Evolutionary conservation across 768 basidiomycete species (phyloP), one percentile per base, ranked within the genome.

Genomic region (Rhodotorula toruloides): DNA sequence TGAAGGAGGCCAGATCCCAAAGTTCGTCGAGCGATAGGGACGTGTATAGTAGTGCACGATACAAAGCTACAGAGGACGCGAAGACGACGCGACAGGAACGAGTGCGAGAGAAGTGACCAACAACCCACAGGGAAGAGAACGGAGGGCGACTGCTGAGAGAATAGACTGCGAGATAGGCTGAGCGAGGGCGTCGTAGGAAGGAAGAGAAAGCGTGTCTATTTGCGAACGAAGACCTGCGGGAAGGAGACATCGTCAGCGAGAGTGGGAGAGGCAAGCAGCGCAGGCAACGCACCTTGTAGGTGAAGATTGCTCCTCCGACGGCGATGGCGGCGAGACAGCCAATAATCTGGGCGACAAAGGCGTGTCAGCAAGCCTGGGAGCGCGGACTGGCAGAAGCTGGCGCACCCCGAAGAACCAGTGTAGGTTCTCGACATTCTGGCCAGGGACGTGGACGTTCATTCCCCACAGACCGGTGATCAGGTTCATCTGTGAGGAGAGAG

Each of bases 371-470:
- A 12, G 25, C 4, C 2, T 12, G 4, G 16, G 46, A 25, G 10
- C 3, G 16, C 25, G n/a, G 14, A 11, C n/a, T 11, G 4, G 31
- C 0, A 13, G n/a, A 11, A 21, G 8, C 29, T 19, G n/a, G 46
- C 56, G 39, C 19, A 71, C 70, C 19, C 61, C 62, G 44, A 83
- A 79, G 76, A 98, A 98, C 73, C 75, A 74, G 17, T 64, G 55
- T 4, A 74, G 61, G 54, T 63, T 65, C 32, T 72, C 65, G 16
- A 83, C 77, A 56, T 84, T 85, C 75, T 96, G 83, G 0, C 92
- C 92, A 0, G 96, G 96, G 2, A 99, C 96, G 71, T 89, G 88
- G 0, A 98, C 93, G 80, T 98, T 99, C 94, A 97, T 98, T 19
- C 94, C 72, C 75, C 71, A 75, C 9, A 75, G 58, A 86, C 89